Evolutionary conservation across 768 basidiomycete species (phyloP).

Genomic region (Lactarius deliciosus): DNA sequence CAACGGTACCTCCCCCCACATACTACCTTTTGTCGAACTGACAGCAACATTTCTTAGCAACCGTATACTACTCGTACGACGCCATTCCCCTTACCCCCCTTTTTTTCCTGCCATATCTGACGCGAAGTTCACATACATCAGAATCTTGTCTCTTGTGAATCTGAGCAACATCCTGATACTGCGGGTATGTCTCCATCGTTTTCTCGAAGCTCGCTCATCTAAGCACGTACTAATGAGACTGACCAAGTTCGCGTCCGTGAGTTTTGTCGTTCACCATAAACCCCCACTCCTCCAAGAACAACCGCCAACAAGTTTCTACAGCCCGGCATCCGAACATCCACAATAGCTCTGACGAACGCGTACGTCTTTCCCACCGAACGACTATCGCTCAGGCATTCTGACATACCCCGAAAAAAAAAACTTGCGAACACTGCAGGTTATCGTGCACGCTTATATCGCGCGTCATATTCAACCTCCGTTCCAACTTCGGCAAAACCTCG

Average conservation of each 20-base stretch:
- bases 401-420: no score
- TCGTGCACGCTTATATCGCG: conserved; percentile 6
- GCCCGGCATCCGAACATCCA: background rate
- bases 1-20: background rate
- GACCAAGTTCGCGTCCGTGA: conserved; percentile 8
- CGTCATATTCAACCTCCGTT: conserved; percentile 4
- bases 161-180: conserved; percentile 6
- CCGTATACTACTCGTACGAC: conserved; percentile 9
- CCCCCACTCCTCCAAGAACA: background rate
- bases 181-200: background rate
- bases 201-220: background rate
- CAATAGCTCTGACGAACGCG: background rate
- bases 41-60: background rate
- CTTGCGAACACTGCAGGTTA: background rate
- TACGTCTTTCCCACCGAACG: background rate
- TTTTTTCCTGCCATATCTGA: background rate
- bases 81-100: no score
- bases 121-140: background rate
- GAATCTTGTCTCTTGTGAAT: background rate
- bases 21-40: background rate
- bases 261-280: background rate
- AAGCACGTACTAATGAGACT: background rate
- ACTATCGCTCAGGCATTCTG: background rate
- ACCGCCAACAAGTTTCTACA: background rate
- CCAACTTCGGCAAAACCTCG: background rate